These are phyloP conservation scores for Diaporthe helianthi DNA, from an alignment of 2,329 filamentous ascomycete genomes.

Conservation along the genomic window DNA sequence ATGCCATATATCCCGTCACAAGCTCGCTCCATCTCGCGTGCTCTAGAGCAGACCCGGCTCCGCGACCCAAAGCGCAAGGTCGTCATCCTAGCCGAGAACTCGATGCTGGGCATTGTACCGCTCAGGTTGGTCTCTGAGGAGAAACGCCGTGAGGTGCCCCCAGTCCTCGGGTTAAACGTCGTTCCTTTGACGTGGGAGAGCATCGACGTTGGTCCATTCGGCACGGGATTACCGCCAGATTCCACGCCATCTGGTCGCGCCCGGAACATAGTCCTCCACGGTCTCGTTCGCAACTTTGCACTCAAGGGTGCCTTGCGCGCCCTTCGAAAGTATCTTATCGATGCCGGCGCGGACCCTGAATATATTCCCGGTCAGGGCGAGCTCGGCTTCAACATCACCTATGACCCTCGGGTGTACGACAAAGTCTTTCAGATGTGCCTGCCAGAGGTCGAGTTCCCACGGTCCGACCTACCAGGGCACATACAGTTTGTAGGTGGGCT, in stretches of 20 bases:
- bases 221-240: slow-evolving; percentile 7
- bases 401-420: slow-evolving; percentile 39
- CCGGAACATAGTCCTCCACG: slow-evolving; percentile 14
- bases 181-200: slow-evolving; percentile 34
- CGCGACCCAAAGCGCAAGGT: slow-evolving; percentile 43
- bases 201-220: slow-evolving; percentile 37
- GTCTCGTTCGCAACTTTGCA: slow-evolving; percentile 43
- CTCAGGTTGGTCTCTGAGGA: slow-evolving; percentile 39
- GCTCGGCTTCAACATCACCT: slow-evolving; percentile 21
- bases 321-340: slow-evolving; percentile 42
- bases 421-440: slow-evolving; percentile 47
- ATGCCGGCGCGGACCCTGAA: slow-evolving; percentile 33
- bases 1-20: slow-evolving; percentile 46
- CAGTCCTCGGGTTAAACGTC: slow-evolving; percentile 51
- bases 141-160: slow-evolving; percentile 41
- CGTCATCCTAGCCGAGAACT: slow-evolving; percentile 51
- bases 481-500: slow-evolving; percentile 54
- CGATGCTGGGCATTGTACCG: slow-evolving; percentile 48
- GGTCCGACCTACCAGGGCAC: slow-evolving; percentile 45
- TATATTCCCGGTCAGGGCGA: not conserved
- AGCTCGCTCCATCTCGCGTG: slow-evolving; percentile 39
- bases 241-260: slow-evolving; percentile 11
- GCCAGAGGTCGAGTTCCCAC: slow-evolving; percentile 49
- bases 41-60: not conserved
- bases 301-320: slow-evolving; percentile 38